Percentiles rank a stretch among this genome's conserved stretches.
Evolutionary conservation across 148 eudicot species (phyloP).

Genomic region (Polygonum aviculare): DNA sequence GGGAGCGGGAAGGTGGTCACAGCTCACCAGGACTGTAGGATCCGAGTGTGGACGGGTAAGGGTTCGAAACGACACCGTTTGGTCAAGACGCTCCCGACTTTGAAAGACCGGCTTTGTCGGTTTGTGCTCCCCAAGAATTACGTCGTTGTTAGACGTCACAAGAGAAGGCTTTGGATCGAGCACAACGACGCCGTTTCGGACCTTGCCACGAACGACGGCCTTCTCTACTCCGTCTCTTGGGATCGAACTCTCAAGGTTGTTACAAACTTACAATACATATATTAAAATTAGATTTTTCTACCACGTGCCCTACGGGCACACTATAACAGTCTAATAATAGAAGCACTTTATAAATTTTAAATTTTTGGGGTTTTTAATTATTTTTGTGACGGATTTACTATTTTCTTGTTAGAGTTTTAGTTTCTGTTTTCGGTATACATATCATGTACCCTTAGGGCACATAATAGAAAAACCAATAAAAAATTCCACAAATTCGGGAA

Average conservation of each 20-base stretch:
- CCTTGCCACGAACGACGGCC: constrained; percentile 10
- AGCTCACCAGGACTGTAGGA: constrained; percentile 36
- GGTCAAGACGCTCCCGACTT: constrained; percentile 20
- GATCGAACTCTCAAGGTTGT: constrained; percentile 26
- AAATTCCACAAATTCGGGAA: too few species aligned
- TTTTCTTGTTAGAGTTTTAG: too few species aligned
- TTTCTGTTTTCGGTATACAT: too few species aligned
- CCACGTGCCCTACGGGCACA: too few species aligned
- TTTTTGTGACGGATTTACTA: too few species aligned
- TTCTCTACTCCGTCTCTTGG: constrained; percentile 38
- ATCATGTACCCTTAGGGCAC: too few species aligned
- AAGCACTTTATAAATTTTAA: too few species aligned
- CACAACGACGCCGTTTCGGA: constrained; percentile 39
- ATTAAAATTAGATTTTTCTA: too few species aligned
- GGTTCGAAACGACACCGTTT: constrained; percentile 28
- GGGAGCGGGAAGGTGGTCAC: constrained; percentile 19
- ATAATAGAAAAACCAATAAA: too few species aligned
- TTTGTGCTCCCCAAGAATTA: constrained; percentile 20
- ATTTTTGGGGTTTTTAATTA: too few species aligned
- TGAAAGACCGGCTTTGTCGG: constrained; percentile 20
- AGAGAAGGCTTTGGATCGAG: constrained; percentile 27
- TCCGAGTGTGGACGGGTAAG: constrained; percentile 20
- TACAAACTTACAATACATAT: too few species aligned
- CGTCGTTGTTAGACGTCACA: constrained; percentile 26
- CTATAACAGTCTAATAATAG: too few species aligned